Conservation (phyloP, 768 basidiomycete genomes). For the Xerocomellus amylosporus region DNA sequence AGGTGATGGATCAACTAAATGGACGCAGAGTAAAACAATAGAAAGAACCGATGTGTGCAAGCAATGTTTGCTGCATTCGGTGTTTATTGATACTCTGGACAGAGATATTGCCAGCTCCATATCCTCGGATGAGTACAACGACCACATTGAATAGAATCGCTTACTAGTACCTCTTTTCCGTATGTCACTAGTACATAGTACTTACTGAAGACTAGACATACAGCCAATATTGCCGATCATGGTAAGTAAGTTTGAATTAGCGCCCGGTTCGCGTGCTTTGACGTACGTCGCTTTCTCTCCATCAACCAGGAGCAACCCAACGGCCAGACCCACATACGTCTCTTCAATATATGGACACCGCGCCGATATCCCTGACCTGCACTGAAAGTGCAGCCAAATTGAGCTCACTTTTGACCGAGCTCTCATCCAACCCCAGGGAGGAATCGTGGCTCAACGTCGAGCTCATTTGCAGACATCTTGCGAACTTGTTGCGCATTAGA, state of each 20-base stretch:
- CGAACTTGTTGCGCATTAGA: conserved; percentile 58
- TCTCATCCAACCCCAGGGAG: conserved; percentile 31
- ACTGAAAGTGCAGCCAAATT: conserved; percentile 32
- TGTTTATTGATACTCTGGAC: too few species aligned
- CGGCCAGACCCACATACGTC: background rate
- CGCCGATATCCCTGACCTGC: conserved; percentile 16
- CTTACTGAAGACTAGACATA: too few species aligned
- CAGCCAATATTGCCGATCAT: conserved; percentile 2
- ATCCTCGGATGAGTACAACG: too few species aligned
- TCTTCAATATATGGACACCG: conserved; percentile 19
- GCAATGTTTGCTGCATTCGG: too few species aligned
- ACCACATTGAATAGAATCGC: too few species aligned
- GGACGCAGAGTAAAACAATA: too few species aligned
- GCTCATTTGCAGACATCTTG: conserved; percentile 51
- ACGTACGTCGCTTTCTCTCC: background rate
- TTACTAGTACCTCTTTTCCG: too few species aligned
- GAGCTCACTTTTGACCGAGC: conserved; percentile 32
- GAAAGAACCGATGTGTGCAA: too few species aligned
- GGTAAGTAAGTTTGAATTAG: background rate
- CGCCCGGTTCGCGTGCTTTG: background rate
- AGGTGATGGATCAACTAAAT: too few species aligned
- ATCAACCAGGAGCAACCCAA: background rate
- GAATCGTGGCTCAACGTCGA: conserved; percentile 53
- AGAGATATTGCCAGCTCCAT: too few species aligned
- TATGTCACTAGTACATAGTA: too few species aligned